Base-by-base conservation (phyloP, 1,284 basidiomycete species). In the Marasmius sp. region DNA sequence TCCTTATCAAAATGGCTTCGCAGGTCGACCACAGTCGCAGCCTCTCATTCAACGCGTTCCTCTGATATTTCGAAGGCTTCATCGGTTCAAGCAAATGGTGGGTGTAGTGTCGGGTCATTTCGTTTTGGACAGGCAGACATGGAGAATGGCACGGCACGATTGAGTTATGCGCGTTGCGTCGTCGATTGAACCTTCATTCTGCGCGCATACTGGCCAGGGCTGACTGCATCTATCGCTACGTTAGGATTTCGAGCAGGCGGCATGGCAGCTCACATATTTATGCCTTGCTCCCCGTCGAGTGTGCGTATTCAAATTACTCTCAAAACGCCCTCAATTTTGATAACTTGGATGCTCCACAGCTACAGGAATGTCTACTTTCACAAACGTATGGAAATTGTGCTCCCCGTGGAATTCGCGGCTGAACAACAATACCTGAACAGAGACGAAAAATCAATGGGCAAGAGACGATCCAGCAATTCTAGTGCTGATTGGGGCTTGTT, bases 391-490 rank as follows among this genome's bases (percentile, higher is more conserved):
- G 72, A 38, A 20, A 34, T 53, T 6, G 8, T 34, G 9, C 18
- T 1, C 50, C 4, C 20, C n/a, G 5, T 52, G 7, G 38, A n/a
- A 36, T 34, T 18, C 9, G 14, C 47, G 22, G 1, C 14, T 57
- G 16, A 20, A 48, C 18, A 57, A 16, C 16, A 33, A 27, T 38
- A 3, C 27, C n/a, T 34, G 16, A 53, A 16, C 71, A 93, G 94
- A 97, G 80, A 98, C 95, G n/a, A 97, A 97, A 82, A 97, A 98
- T 74, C 93, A 92, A 6, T 97, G 95, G 95, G 94, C 95, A 27
- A 82, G 95, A 73, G 95, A 98, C 74, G 95, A 97, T 73, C 95
- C 95, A 18, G 95, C 95, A 12, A 95, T 97, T 68, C 81, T 97
- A 41, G 83, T 97, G 50, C 83, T 97, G 55, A 88, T 97, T 58